Evolutionary conservation across 225 moss, liverwort and hornwort species (phyloP).

Genomic region (Sphagnum tenellum): DNA sequence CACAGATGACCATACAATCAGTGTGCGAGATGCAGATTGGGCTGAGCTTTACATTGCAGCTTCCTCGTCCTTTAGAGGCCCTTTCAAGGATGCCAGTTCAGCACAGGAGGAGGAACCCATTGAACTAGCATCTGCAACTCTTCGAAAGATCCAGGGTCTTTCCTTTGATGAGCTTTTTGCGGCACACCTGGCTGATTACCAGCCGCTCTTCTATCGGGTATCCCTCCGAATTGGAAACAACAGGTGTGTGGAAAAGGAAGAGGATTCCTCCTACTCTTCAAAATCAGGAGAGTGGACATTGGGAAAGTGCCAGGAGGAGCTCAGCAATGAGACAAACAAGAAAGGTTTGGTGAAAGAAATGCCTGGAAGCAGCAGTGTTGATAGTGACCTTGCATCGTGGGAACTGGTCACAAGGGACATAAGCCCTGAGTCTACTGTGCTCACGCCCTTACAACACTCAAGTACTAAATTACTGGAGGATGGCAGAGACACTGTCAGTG

Average conservation of each 20-base stretch:
- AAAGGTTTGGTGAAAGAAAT: conserved; percentile 8
- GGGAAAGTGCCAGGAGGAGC: neutral
- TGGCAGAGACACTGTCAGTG: neutral
- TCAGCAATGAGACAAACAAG: conserved; percentile 4
- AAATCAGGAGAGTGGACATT: too few species aligned
- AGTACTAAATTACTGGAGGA: too few species aligned
- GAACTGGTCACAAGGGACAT: conserved; percentile 8
- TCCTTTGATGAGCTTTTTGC: conserved; percentile 53
- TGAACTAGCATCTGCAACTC: conserved; percentile 30
- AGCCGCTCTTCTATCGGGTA: conserved; percentile 63
- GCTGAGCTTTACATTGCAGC: conserved; percentile 63
- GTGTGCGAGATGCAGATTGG: conserved; percentile 64
- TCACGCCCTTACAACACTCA: too few species aligned
- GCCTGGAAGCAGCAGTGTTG: conserved; percentile 1
- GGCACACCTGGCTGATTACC: conserved; percentile 81
- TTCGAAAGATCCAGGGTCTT: conserved; percentile 30
- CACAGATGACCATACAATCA: conserved; percentile 38
- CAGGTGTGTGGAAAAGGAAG: conserved; percentile 23
- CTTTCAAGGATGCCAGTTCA: conserved; percentile 64
- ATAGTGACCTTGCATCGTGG: conserved; percentile 22
- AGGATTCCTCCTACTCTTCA: neutral
- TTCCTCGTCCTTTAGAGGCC: conserved; percentile 79
- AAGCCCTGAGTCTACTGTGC: too few species aligned
- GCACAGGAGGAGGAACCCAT: conserved; percentile 55
- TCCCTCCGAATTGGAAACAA: conserved; percentile 51